A percentile compares a stretch with the other conserved stretches of the same genome.
These are phyloP conservation scores for Thermoascus crustaceus DNA, from an alignment of 2,329 filamentous ascomycete species.

Conservation along the genomic window DNA sequence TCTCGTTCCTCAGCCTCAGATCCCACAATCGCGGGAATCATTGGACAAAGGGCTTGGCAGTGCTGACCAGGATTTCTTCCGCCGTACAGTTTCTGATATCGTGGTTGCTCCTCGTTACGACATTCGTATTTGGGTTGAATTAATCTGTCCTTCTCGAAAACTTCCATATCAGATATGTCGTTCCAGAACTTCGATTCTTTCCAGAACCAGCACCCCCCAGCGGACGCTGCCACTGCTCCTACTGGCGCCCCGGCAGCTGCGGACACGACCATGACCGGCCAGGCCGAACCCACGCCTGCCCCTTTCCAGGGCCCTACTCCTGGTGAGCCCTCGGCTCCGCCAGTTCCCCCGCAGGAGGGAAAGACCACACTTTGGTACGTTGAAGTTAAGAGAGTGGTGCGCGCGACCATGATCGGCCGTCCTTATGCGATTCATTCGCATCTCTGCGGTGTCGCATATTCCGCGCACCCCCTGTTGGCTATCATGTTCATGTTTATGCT, in stretches of 20 bases:
- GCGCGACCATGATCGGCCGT: conserved; percentile 13
- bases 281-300: conserved; percentile 49
- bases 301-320: conserved; percentile 42
- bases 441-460: not conserved
- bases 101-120: too few relatives aligned
- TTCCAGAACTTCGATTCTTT: conserved; percentile 59
- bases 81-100: too few relatives aligned
- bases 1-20: too few relatives aligned
- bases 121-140: conserved; percentile 12
- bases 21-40: too few relatives aligned
- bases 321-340: conserved; percentile 33
- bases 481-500: conserved; percentile 5
- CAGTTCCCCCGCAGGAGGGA: conserved; percentile 44
- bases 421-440: conserved; percentile 5
- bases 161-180: conserved; percentile 46
- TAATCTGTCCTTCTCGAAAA: conserved; percentile 7
- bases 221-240: conserved; percentile 44
- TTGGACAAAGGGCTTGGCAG: not conserved
- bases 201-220: conserved; percentile 51
- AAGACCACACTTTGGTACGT: conserved; percentile 51
- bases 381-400: conserved; percentile 6
- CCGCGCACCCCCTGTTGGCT: not conserved
- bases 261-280: conserved; percentile 47
- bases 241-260: conserved; percentile 41
- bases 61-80: not conserved